A percentile compares a stretch with the other conserved stretches of the same genome.
Evolutionary conservation across 352 stramenopile genomes (phyloP).

Genomic region (Phytopythium montanum): DNA sequence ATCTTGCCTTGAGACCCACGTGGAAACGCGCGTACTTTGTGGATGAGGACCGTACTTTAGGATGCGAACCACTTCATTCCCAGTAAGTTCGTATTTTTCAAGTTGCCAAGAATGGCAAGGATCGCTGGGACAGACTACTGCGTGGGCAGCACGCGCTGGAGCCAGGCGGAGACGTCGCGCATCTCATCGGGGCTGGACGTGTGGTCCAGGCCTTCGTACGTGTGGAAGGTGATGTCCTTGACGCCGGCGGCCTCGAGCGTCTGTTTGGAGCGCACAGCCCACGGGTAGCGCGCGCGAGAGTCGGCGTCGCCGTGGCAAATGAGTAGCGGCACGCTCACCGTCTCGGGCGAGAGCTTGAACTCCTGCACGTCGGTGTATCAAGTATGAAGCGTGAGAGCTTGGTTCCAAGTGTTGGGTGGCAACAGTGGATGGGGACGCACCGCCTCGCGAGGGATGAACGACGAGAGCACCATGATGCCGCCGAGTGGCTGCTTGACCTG

Average conservation of each 20-base stretch:
- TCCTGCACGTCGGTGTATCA: conserved; percentile 19
- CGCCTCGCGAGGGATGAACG: conserved; percentile 59
- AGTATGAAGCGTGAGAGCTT: background rate
- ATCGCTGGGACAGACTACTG: background rate
- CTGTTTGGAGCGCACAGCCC: conserved; percentile 37
- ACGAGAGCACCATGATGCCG: conserved; percentile 68
- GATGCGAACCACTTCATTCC: too few species aligned
- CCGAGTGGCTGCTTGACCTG: conserved; percentile 57
- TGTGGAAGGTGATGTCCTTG: conserved; percentile 54
- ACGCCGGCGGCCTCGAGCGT: conserved; percentile 39
- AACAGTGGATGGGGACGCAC: conserved; percentile 9
- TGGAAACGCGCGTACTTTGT: background rate
- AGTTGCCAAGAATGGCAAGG: background rate
- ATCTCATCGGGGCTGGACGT: conserved; percentile 50
- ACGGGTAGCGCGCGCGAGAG: conserved; percentile 42
- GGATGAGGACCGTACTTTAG: background rate
- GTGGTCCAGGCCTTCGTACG: conserved; percentile 58
- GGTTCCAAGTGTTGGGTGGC: background rate
- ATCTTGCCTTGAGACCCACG: background rate
- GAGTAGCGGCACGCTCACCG: conserved; percentile 47
- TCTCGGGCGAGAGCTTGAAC: conserved; percentile 42
- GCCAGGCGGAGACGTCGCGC: conserved; percentile 42
- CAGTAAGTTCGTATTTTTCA: too few species aligned
- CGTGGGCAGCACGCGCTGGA: conserved; percentile 40
- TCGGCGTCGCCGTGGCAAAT: conserved; percentile 70